Evolutionary conservation across 345 rosid species (phyloP).

Genomic region (Eucalyptus marginata): DNA sequence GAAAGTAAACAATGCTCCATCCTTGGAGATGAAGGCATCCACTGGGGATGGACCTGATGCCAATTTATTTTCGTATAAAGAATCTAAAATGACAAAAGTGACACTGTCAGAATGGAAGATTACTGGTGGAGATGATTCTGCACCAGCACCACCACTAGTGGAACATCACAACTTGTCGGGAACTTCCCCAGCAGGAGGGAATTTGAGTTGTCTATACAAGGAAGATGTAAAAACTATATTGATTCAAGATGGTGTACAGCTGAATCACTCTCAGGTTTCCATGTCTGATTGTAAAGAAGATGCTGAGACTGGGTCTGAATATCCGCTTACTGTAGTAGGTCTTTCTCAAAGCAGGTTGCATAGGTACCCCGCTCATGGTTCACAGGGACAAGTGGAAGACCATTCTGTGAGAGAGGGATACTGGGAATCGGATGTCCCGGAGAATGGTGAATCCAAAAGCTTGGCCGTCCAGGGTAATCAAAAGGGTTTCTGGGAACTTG

Average conservation of each 20-base stretch:
- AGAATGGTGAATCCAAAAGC: constrained; percentile 20
- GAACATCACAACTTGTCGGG: neutral
- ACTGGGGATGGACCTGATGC: neutral
- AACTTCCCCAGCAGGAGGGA: neutral
- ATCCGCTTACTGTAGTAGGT: constrained; percentile 5
- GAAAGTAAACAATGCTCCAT: neutral
- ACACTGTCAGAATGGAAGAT: neutral
- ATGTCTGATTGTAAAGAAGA: constrained; percentile 4
- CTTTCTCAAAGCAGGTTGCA: constrained; percentile 2
- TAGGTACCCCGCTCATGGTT: neutral
- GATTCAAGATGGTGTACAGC: neutral
- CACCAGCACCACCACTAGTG: neutral
- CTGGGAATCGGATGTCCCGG: constrained; percentile 22
- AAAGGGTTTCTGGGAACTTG: constrained; percentile 6
- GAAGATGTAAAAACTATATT: neutral
- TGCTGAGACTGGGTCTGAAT: neutral
- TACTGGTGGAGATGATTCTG: neutral
- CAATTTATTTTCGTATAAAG: neutral
- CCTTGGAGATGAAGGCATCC: neutral
- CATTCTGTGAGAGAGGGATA: constrained; percentile 20
- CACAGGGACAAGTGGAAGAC: constrained; percentile 7
- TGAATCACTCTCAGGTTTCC: neutral
- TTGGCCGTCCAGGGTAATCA: constrained; percentile 20
- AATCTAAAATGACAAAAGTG: neutral
- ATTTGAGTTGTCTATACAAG: neutral